These are phyloP conservation scores for Phallus indusiatus DNA, from an alignment of 768 basidiomycete species.

Conservation along the genomic window DNA sequence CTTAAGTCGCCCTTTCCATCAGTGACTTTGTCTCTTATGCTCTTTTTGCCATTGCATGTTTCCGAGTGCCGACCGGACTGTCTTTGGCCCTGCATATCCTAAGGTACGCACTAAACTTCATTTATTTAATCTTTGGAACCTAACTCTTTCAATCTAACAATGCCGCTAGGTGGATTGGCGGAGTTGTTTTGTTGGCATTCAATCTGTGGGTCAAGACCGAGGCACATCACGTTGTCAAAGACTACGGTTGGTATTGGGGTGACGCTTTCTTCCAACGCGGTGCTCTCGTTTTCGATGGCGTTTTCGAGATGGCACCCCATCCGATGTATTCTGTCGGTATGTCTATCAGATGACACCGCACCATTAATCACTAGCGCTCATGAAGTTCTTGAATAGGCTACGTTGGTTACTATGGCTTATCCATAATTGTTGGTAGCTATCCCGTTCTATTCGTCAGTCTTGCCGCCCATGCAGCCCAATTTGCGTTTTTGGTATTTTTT, in stretches of 20 bases:
- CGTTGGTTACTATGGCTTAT: constrained; percentile 95
- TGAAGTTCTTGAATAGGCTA: constrained; percentile 43
- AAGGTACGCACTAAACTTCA: constrained; percentile 38
- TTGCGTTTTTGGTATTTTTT: constrained; percentile 90
- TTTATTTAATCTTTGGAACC: neutral
- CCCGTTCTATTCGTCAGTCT: constrained; percentile 87
- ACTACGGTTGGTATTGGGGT: constrained; percentile 98
- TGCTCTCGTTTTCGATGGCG: constrained; percentile 91
- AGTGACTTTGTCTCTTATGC: constrained; percentile 94
- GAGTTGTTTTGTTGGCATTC: constrained; percentile 78
- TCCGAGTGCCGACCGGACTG: constrained; percentile 74
- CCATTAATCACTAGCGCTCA: neutral
- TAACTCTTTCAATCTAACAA: neutral
- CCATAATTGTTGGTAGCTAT: constrained; percentile 82
- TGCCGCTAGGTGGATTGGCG: constrained; percentile 69
- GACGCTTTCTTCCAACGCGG: constrained; percentile 91
- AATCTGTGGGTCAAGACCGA: constrained; percentile 99
- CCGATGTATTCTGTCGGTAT: constrained; percentile 91
- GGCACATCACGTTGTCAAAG: constrained; percentile 94
- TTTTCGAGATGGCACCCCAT: constrained; percentile 89
- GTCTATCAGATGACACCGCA: constrained; percentile 9
- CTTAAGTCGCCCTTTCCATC: constrained; percentile 9
- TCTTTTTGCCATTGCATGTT: constrained; percentile 91
- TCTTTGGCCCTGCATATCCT: constrained; percentile 66
- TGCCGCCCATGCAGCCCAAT: constrained; percentile 92